Evolutionary conservation across 768 basidiomycete species (phyloP).

Genomic region (Boletellus ananas): DNA sequence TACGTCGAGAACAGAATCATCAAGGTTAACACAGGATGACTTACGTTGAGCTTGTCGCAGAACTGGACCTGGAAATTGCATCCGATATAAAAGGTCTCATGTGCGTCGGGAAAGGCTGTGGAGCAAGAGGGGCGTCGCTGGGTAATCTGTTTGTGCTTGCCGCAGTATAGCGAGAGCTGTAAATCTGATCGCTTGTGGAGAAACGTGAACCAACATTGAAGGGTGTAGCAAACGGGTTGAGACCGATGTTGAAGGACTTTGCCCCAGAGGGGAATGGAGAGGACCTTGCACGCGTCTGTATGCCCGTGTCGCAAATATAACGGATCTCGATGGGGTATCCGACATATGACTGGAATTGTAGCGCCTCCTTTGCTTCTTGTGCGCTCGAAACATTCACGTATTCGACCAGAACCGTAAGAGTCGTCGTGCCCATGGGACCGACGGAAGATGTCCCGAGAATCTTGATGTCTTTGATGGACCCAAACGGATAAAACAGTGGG

Average conservation of each 20-base stretch:
- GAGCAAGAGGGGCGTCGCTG: slow-evolving; percentile 22
- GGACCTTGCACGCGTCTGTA: not conserved
- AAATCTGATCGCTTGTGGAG: slow-evolving; percentile 1
- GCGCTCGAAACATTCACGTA: slow-evolving; percentile 53
- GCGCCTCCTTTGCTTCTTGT: slow-evolving; percentile 57
- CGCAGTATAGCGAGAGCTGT: slow-evolving; percentile 3
- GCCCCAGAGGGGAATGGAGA: slow-evolving; percentile 11
- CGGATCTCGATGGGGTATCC: slow-evolving; percentile 40
- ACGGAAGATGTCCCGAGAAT: slow-evolving; percentile 38
- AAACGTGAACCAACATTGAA: slow-evolving; percentile 22
- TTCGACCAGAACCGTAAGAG: slow-evolving; percentile 59
- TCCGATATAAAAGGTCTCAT: slow-evolving; percentile 16
- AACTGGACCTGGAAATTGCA: slow-evolving; percentile 31
- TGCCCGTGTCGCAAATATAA: slow-evolving; percentile 28
- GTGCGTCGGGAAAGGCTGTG: slow-evolving; percentile 20
- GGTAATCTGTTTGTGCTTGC: slow-evolving; percentile 17
- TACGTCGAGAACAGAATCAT: slow-evolving; percentile 2
- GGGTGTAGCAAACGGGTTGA: slow-evolving; percentile 33
- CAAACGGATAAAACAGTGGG: slow-evolving; percentile 73
- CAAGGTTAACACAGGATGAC: slow-evolving; percentile 5
- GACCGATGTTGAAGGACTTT: slow-evolving; percentile 21
- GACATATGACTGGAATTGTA: slow-evolving; percentile 62
- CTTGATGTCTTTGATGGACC: slow-evolving; percentile 59
- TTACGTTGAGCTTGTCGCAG: slow-evolving; percentile 33
- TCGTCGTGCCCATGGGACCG: slow-evolving; percentile 36